These are phyloP conservation scores for Aulographum hederae DNA, from an alignment of 2,329 filamentous ascomycete genomes.

Conservation along the genomic window DNA sequence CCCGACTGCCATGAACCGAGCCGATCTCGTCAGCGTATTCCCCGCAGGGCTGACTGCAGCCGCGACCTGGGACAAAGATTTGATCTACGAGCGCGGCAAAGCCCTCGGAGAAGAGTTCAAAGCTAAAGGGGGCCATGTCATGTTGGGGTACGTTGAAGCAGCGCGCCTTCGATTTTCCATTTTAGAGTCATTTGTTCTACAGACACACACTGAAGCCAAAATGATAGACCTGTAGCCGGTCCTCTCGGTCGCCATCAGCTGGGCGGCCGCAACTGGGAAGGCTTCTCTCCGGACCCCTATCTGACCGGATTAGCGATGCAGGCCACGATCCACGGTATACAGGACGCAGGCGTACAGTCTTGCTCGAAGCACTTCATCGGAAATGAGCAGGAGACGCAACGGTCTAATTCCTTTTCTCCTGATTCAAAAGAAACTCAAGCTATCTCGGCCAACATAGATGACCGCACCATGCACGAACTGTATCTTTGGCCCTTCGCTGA, in stretches of 20 bases:
- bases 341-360: conserved; percentile 1
- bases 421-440: neutral
- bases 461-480: conserved; percentile 14
- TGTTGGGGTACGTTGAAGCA: too few species aligned
- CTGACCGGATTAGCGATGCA: conserved; percentile 1
- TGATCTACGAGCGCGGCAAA: conserved; percentile 1
- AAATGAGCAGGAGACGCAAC: conserved; percentile 14
- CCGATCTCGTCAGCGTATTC: conserved; percentile 2
- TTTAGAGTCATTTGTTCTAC: too few species aligned
- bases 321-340: conserved; percentile 1
- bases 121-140: conserved; percentile 4
- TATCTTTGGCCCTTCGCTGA: conserved; percentile 15
- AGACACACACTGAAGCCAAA: too few species aligned
- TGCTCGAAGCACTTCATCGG: conserved; percentile 10
- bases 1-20: conserved; percentile 1
- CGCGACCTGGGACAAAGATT: conserved; percentile 3
- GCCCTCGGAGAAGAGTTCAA: conserved; percentile 4
- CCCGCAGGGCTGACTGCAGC: conserved; percentile 3
- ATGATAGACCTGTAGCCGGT: conserved; percentile 5
- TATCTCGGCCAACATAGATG: conserved; percentile 9
- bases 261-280: conserved; percentile 5
- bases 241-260: conserved; percentile 2
- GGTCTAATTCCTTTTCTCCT: conserved; percentile 1
- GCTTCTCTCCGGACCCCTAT: conserved; percentile 3
- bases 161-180: too few species aligned